Evolutionary conservation across 2,329 filamentous ascomycete species (phyloP).

Genomic region (Venturiaceae sp.): DNA sequence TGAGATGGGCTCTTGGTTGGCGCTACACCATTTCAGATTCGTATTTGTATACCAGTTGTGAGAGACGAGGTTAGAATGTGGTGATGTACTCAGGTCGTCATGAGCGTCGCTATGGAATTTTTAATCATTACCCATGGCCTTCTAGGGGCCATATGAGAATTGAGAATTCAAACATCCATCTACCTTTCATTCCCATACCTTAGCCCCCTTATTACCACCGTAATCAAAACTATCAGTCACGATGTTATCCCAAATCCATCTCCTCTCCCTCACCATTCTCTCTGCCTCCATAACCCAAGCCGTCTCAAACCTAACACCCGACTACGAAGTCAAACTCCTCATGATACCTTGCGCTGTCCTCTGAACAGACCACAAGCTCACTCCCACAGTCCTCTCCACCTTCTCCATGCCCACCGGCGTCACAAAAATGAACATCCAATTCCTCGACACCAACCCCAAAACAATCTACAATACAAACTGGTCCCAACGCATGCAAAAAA

Average conservation of each 20-base stretch:
- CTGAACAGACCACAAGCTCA: slow-evolving; percentile 20
- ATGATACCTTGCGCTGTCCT: slow-evolving; percentile 24
- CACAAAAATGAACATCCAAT: slow-evolving; percentile 28
- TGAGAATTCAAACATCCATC: too few species aligned
- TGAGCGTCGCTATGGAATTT: too few species aligned
- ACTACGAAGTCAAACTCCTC: slow-evolving; percentile 16
- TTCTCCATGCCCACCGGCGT: slow-evolving; percentile 17
- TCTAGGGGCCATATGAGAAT: too few species aligned
- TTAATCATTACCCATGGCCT: too few species aligned
- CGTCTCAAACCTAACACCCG: slow-evolving; percentile 8
- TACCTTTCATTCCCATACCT: too few species aligned
- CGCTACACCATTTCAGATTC: too few species aligned
- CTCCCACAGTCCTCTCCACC: slow-evolving; percentile 17
- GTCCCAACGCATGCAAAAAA: slow-evolving; percentile 28
- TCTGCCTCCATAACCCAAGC: not conserved
- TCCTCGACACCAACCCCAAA: slow-evolving; percentile 23
- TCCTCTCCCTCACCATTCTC: not conserved
- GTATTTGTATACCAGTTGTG: too few species aligned
- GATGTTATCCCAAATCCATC: not conserved
- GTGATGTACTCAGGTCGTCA: too few species aligned
- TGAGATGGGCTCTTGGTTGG: too few species aligned
- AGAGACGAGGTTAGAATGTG: too few species aligned
- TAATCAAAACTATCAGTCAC: not conserved
- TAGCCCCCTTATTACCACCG: too few species aligned
- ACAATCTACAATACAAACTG: slow-evolving; percentile 25